Base-by-base conservation (phyloP, 192 early-diverging fungal species). In the Mycoemilia scoparia region DNA sequence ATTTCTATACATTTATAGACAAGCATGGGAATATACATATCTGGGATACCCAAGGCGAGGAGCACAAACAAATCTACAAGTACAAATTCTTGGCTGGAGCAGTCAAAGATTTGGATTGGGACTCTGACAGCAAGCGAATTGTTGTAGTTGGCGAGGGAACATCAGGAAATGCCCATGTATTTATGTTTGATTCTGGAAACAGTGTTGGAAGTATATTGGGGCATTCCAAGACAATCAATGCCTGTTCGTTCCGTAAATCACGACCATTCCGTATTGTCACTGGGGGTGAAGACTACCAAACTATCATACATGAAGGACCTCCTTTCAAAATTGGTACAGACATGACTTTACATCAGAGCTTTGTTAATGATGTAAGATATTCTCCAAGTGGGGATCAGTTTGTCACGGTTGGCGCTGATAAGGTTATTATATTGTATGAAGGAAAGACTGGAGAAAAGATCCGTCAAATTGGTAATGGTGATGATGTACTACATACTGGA, bases 91-190 rank as follows among this genome's bases (percentile, higher is more conserved):
- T 82, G 45, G 41, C 57, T n/a, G 88, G 80, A 7, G 69, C 64
- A 36, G 66, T 97, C 34, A 80, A 67, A 44, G 93, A 97, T 49
- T 45, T 97, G 30, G 74, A 77, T 4, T 97, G 93, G 93, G 89
- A 93, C 66, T 63, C 63, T 31, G 93, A 97, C 41, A 86, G 80
- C 64, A 85, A 97, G 64, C 73, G 93, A 16, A 56, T 97, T n/a
- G 76, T 97, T 53, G 93, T 82, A 14, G 93, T 91, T 3, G 93
- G 93, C 31, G 82, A 89, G 30, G 93, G 93, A 34, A 84, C 74
- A 51, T 85, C 84, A 45, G 62, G 59, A 66, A 89, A 78, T 42
- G 91, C 79, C 3, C 85, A 85, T 34, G 82, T 88, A 0, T 90
- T 96, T 57, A 53, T 80, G 28, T 85, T 77, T 40, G 92, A 96